These are phyloP conservation scores for Kwoniella bestiolae DNA, from an alignment of 768 basidiomycete species.

Conservation along the genomic window DNA sequence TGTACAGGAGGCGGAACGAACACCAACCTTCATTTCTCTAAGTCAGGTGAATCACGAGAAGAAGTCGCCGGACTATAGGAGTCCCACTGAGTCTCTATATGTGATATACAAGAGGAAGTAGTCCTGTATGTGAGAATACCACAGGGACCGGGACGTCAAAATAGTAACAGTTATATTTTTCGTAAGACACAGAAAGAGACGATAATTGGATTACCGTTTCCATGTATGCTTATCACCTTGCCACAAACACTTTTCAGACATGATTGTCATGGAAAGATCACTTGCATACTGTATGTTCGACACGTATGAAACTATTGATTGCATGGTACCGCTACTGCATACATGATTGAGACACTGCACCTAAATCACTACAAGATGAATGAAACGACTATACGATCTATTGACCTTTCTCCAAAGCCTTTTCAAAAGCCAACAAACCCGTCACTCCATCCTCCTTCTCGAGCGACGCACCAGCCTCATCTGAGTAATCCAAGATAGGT, in stretches of 20 bases:
- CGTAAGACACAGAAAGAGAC: no score
- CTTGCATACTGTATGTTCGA: no score
- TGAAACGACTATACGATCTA: not conserved
- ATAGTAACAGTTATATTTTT: no score
- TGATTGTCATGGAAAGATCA: no score
- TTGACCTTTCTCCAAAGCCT: conserved; percentile 44
- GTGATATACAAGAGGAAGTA: conserved; percentile 19
- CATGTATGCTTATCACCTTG: no score
- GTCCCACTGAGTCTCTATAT: conserved; percentile 28
- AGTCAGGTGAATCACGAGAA: conserved; percentile 8
- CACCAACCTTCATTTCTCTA: conserved; percentile 13
- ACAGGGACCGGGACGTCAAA: no score
- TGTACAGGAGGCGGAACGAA: conserved; percentile 15
- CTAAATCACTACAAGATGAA: no score
- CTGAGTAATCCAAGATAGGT: conserved; percentile 72
- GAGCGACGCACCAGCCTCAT: conserved; percentile 65
- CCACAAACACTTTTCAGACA: no score
- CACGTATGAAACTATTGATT: no score
- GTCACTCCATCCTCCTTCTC: conserved; percentile 75
- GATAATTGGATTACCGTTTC: no score
- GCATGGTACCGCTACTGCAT: no score
- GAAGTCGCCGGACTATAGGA: conserved; percentile 14
- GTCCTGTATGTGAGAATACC: not conserved
- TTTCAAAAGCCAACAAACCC: conserved; percentile 70
- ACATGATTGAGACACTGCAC: no score